Base-by-base conservation (phyloP, 2,329 filamentous ascomycete species). In the Exophiala sp. region DNA sequence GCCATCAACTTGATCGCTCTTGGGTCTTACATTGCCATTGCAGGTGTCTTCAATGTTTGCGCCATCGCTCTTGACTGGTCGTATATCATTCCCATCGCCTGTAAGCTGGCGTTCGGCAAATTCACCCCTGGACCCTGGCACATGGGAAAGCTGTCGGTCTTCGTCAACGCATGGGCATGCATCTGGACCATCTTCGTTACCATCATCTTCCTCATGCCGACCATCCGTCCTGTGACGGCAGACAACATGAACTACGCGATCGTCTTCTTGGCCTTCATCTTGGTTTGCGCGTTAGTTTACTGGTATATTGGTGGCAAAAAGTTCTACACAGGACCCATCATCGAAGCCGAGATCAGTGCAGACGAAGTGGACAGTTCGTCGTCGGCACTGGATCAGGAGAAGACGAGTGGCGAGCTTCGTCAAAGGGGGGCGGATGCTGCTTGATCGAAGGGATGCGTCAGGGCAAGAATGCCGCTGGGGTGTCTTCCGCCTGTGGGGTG, bases 1-100 rank as follows among this genome's bases (percentile, higher is more conserved):
- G 66, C 70, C 43, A 78, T 81, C 67, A 80, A 80, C 64, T 68
- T 81, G 54, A 79, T 81, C 59, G 77, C 73, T 37, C 72, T 81
- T 4, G 78, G 75, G 38, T 76, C 72, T 22, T 77, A 77, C 61
- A 71, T 73, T 22, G 69, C 70, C 53, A 72, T 73, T 39, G 44
- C 59, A 9, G 70, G 68, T 51, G 68, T 73, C 19, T 73, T 73
- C 62, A 73, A 71, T 51, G 64, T 72, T 38, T 69, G 66, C 56
- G 68, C 70, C 48, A 72, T 72, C 44, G 68, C 69, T 3, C 60
- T 73, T 30, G 70, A 72, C 55, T 70, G 68, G 68, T 73, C 69
- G 43, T 80, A 80, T 66, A 73, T 73, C 64, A 78, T 80, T 52
- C 77, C 77, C 22, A 78, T 80, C 57, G 51, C 71, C 42, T 78